phyloP scores from a whole-genome alignment of 768 basidiomycete genomes.

The Tubosaeta brunneosetosa region DNA sequence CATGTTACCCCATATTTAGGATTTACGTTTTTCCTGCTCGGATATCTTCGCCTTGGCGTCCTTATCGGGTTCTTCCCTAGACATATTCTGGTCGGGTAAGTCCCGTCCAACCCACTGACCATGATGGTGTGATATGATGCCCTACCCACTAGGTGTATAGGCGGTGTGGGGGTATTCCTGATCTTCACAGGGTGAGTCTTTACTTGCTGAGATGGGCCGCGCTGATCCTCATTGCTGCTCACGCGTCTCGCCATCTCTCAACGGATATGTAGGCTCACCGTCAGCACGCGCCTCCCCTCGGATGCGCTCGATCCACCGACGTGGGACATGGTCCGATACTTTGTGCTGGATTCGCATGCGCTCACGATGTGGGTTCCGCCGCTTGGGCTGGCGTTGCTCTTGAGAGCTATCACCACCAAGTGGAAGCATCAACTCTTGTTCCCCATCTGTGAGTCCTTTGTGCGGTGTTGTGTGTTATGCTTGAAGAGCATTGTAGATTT shows the following conservation, averaged over 20 bases:
- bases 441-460: constrained; percentile 62
- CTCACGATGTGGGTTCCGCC: constrained; percentile 79
- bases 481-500: constrained; percentile 50
- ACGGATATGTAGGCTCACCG: constrained; percentile 57
- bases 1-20: constrained; percentile 5
- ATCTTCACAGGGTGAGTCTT: constrained; percentile 74
- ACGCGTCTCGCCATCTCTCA: background rate
- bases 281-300: constrained; percentile 77
- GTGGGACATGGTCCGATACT: constrained; percentile 57
- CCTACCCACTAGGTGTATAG: constrained; percentile 58
- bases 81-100: constrained; percentile 91
- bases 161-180: constrained; percentile 93
- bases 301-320: constrained; percentile 64
- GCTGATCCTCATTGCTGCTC: constrained; percentile 1
- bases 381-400: constrained; percentile 64
- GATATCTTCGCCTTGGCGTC: constrained; percentile 74
- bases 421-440: constrained; percentile 89
- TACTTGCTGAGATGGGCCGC: background rate
- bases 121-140: background rate
- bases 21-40: constrained; percentile 81
- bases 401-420: constrained; percentile 75
- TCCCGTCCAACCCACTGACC: constrained; percentile 5
- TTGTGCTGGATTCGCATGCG: constrained; percentile 61
- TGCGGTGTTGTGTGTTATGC: background rate
- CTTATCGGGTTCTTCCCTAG: constrained; percentile 95